Conservation (phyloP, 345 rosid genomes). For the Syzygium aqueum region DNA sequence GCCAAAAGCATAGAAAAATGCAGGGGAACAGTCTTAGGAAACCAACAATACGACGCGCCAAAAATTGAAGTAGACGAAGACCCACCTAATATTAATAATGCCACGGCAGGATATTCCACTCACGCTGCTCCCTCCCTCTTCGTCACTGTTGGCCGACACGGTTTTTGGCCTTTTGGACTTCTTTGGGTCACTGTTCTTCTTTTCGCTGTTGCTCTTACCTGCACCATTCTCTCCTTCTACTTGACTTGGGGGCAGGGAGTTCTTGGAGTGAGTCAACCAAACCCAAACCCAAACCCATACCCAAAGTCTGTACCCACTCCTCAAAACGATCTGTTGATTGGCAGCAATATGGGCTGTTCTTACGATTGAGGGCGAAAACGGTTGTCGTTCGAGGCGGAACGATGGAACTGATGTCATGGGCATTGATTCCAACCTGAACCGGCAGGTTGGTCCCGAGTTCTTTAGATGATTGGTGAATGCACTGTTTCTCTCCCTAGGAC, state of each 20-base stretch:
- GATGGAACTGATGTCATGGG: too few relatives aligned
- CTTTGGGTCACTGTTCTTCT: not conserved
- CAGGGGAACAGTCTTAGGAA: not conserved
- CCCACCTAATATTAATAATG: not conserved
- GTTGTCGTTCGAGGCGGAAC: rapidly evolving
- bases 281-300: not conserved
- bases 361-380: not conserved
- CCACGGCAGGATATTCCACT: not conserved
- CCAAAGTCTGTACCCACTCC: not conserved
- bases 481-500: too few relatives aligned
- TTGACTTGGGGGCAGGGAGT: not conserved
- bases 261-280: not conserved
- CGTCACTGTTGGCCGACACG: not conserved
- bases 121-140: not conserved
- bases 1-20: not conserved
- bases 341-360: not conserved
- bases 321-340: not conserved
- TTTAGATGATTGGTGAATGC: not conserved
- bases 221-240: not conserved
- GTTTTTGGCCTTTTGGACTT: not conserved
- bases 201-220: not conserved
- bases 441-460: rapidly evolving
- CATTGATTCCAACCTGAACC: not conserved
- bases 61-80: not conserved
- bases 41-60: not conserved